A percentile compares a stretch with the other conserved stretches of the same genome.
Conservation (phyloP, 306 rosid genomes). For the Alnus rubra region DNA sequence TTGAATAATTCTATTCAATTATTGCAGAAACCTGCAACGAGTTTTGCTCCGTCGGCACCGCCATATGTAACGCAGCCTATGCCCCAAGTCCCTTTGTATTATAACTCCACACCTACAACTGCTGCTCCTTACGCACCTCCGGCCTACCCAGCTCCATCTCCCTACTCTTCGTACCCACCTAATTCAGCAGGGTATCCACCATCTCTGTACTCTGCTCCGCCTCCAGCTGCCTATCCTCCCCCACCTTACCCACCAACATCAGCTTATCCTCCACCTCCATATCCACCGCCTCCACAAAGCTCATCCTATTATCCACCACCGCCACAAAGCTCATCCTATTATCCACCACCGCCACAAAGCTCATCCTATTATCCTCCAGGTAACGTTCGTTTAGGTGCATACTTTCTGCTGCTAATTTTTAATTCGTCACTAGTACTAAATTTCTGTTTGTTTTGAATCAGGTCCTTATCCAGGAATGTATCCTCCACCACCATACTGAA, state of each 20-base stretch:
- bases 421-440: neutral
- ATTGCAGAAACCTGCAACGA: constrained; percentile 42
- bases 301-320: constrained; percentile 27
- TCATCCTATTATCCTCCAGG: constrained; percentile 56
- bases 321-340: constrained; percentile 28
- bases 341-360: constrained; percentile 56
- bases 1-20: constrained; percentile 16
- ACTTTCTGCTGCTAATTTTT: neutral
- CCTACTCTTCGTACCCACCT: constrained; percentile 14
- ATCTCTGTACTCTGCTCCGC: neutral
- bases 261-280: constrained; percentile 14
- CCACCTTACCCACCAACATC: no score
- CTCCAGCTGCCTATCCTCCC: no score
- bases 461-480: constrained; percentile 55
- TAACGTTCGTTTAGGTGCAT: constrained; percentile 10
- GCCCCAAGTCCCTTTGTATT: constrained; percentile 35
- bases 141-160: neutral
- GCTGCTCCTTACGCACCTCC: constrained; percentile 23
- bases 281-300: constrained; percentile 34
- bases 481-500: constrained; percentile 77
- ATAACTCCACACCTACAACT: constrained; percentile 31
- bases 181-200: neutral
- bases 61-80: constrained; percentile 41
- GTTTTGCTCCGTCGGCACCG: constrained; percentile 55
- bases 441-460: constrained; percentile 18